Evolutionary conservation across 352 stramenopile genomes (phyloP).

Genomic region (Globisporangium iwayamae): DNA sequence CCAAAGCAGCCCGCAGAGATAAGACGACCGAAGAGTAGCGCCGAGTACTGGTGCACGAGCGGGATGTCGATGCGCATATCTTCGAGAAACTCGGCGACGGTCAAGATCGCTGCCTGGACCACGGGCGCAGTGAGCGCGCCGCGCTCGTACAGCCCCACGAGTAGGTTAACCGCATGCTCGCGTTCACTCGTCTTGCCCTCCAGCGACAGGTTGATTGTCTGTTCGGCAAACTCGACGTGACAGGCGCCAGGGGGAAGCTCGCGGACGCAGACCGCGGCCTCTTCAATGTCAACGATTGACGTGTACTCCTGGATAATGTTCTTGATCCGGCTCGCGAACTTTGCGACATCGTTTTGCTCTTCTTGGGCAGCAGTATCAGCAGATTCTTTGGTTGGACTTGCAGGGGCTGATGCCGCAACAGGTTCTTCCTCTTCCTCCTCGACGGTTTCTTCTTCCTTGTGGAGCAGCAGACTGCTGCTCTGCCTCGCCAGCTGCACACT

Average conservation of each 20-base stretch:
- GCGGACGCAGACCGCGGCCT: conserved; percentile 65
- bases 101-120: conserved; percentile 67
- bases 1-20: conserved; percentile 80
- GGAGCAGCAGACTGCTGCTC: conserved; percentile 75
- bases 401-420: conserved; percentile 8
- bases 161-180: conserved; percentile 63
- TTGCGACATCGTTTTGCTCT: conserved; percentile 31
- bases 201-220: conserved; percentile 63
- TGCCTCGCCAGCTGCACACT: conserved; percentile 78
- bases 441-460: conserved; percentile 17
- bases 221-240: conserved; percentile 66
- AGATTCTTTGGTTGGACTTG: neutral
- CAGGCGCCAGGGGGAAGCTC: conserved; percentile 52
- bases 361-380: conserved; percentile 4
- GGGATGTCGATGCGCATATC: conserved; percentile 86
- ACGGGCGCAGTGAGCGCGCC: conserved; percentile 59
- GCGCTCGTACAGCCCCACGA: conserved; percentile 73
- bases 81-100: conserved; percentile 79
- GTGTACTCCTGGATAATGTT: conserved; percentile 84
- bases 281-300: conserved; percentile 75
- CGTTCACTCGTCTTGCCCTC: conserved; percentile 76
- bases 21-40: conserved; percentile 65
- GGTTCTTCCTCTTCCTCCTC: conserved; percentile 17
- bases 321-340: conserved; percentile 75
- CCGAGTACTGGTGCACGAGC: conserved; percentile 77